Evolutionary conservation across 805 yeast species (phyloP), one percentile per base, ranked within the genome.

Genomic region (Scheffersomyces ergatensis): DNA sequence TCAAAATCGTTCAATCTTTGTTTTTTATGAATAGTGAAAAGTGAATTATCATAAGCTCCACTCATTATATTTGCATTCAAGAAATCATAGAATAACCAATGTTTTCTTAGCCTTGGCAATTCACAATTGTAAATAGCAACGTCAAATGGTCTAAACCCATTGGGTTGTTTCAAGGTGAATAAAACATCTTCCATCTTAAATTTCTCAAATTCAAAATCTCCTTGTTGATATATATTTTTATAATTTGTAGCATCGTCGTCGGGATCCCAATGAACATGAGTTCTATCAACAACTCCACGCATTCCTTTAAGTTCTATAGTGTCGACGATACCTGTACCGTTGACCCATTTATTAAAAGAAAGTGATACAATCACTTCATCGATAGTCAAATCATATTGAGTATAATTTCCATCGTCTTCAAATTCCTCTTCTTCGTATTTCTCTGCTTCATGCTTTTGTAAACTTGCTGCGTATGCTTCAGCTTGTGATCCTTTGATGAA

Each of bases 11-110:
- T 73, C 36, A 77, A 55, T 44, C 82, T 60, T 55, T 84, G 93
- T 35, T 84, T 74, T 48, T 85, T 84, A 60, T 93, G 96, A 30
- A 93, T 80, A 1, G 98, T 90, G 67, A 93, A 93, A 50, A 93
- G 71, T 2, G 98, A 85, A 51, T 89, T 86, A 62, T 93, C 99
- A 60, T 88, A 93, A 4, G 95, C 78, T 0, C 99, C 99, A 43
- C 92, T 84, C 56, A 89, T 78, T 50, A 82, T 80, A 49, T 81
- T 83, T 11, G 97, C 95, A 57, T 85, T 87, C 44, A 93, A 62
- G 33, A 92, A 67, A 58, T 93, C 99, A 60, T 85, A 85, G 55
- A 88, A 85, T 21, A 93, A 68, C 98, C 99, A 93, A 60, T 93
- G 96, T 59, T 89, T 88, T 40, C 99, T 72, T 42, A 93, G 69